These are phyloP conservation scores for Cinchona pubescens DNA, from an alignment of 257 asterid species.

Conservation along the genomic window DNA sequence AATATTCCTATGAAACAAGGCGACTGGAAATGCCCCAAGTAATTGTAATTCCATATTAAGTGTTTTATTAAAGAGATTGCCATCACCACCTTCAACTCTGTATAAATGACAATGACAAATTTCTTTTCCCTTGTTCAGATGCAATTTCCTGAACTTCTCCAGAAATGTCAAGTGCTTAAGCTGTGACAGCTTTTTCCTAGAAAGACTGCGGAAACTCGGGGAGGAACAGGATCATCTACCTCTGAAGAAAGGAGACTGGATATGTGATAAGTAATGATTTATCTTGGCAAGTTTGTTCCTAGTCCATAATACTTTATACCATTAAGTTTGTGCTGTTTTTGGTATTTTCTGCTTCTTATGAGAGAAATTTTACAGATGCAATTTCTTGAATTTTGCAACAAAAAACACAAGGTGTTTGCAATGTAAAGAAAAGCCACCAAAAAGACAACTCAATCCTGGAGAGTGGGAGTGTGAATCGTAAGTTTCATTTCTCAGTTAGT, in stretches of 20 bases:
- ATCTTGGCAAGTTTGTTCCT: conserved; percentile 2
- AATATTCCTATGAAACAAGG: conserved; percentile 53
- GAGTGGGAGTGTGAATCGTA: conserved; percentile 99
- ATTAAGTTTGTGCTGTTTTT: not conserved
- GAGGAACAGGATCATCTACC: conserved; percentile 74
- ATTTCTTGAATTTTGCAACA: conserved; percentile 83
- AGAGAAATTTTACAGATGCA: conserved; percentile 56
- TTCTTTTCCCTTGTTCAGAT: conserved; percentile 40
- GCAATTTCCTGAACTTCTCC: conserved; percentile 72
- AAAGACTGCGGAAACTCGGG: conserved; percentile 46
- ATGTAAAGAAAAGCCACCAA: conserved; percentile 83
- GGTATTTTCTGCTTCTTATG: conserved; percentile 17
- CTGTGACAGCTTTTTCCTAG: conserved; percentile 52
- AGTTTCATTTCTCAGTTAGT: no score
- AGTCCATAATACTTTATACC: not conserved
- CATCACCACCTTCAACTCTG: not conserved
- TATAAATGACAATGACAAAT: not conserved
- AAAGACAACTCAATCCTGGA: conserved; percentile 68
- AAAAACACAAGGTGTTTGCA: conserved; percentile 72
- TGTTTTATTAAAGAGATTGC: not conserved
- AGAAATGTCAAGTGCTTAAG: conserved; percentile 72
- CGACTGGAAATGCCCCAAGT: conserved; percentile 86
- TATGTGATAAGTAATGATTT: conserved; percentile 55
- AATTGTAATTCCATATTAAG: conserved; percentile 46
- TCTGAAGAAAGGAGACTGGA: conserved; percentile 95